These are phyloP conservation scores for Oryza brachyantha DNA, from an alignment of 176 grass and related monocot species.

Conservation along the genomic window DNA sequence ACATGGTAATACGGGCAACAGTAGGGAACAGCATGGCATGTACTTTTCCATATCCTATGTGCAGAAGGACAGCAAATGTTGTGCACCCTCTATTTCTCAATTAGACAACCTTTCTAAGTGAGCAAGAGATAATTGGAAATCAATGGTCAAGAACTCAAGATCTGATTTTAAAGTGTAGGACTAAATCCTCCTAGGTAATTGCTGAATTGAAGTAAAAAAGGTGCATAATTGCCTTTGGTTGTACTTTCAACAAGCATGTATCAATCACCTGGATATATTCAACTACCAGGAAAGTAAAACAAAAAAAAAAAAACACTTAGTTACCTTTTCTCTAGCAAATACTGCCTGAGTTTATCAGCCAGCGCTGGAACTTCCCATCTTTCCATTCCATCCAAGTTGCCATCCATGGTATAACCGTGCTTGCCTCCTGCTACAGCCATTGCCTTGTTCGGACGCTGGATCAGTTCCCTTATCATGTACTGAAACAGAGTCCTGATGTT, in stretches of 20 bases:
- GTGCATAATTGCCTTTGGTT: not conserved
- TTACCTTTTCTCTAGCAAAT: slow-evolving; percentile 35
- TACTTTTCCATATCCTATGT: not conserved
- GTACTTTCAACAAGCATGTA: not conserved
- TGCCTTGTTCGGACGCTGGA: slow-evolving; percentile 6
- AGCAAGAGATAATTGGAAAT: not conserved
- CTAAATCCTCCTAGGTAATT: not conserved
- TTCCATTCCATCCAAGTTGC: slow-evolving; percentile 21
- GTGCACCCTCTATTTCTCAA: not conserved
- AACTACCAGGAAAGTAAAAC: not conserved
- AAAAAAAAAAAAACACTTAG: not conserved
- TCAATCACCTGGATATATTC: not conserved
- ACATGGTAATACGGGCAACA: not conserved
- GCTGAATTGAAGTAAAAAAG: not conserved
- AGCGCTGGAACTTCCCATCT: slow-evolving; percentile 24
- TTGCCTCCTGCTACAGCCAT: slow-evolving; percentile 12
- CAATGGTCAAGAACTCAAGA: not conserved
- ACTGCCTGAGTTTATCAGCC: slow-evolving; percentile 26
- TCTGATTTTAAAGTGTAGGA: not conserved
- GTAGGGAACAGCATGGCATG: not conserved
- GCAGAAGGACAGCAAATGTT: not conserved
- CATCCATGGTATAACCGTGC: not conserved
- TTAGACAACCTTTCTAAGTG: not conserved
- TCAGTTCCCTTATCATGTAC: slow-evolving; percentile 32
- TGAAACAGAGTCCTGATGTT: slow-evolving; percentile 28